Evolutionary conservation across 345 rosid species (phyloP).

Genomic region (Salix udensis): DNA sequence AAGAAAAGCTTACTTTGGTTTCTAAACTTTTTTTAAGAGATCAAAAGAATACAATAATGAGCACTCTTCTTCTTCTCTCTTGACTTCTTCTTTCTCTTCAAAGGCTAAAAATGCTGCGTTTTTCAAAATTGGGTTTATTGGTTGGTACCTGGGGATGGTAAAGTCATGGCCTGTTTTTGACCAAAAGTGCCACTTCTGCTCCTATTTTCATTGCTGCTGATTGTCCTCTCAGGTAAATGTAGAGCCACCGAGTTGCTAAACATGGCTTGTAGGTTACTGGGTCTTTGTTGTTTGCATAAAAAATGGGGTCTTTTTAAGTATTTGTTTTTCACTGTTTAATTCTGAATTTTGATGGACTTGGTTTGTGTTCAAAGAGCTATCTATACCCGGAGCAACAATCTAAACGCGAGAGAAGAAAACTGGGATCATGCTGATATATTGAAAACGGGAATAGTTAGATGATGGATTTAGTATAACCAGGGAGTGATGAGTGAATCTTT

Average conservation of each 20-base stretch:
- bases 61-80: conserved; percentile 18
- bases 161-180: conserved; percentile 69
- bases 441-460: neutral
- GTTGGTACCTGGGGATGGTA: conserved; percentile 84
- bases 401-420: neutral
- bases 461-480: neutral
- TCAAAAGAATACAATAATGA: conserved; percentile 17
- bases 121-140: conserved; percentile 47
- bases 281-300: neutral
- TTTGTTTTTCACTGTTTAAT: neutral
- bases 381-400: neutral
- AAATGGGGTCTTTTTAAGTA: neutral
- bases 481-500: neutral
- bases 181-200: conserved; percentile 66
- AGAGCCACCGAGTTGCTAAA: neutral
- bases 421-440: neutral
- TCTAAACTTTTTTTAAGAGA: conserved; percentile 36
- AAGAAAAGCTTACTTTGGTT: conserved; percentile 39
- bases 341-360: neutral
- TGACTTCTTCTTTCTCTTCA: conserved; percentile 30
- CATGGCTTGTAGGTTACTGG: neutral
- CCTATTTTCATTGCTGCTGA: conserved; percentile 82
- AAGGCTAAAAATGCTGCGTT: conserved; percentile 30
- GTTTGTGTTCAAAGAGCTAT: neutral
- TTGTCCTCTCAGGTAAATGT: conserved; percentile 75